Evolutionary conservation across 129 eudicot species (phyloP).

Genomic region (Tagetes patula): DNA sequence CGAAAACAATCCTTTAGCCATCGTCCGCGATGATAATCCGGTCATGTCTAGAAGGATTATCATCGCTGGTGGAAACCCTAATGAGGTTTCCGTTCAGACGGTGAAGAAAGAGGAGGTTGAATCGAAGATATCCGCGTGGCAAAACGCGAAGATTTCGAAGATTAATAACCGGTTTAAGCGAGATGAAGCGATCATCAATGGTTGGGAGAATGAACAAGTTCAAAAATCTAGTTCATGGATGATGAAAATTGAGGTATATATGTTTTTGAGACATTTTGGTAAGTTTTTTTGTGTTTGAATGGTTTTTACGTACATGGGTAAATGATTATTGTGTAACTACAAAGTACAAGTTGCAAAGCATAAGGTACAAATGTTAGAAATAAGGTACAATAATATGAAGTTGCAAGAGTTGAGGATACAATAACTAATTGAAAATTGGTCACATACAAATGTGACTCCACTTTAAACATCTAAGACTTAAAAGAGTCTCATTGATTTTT

Average conservation of each 20-base stretch:
- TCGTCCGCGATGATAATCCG: not conserved
- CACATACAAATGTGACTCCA: no score
- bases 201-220: conserved; percentile 87
- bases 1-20: conserved; percentile 49
- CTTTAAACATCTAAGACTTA: no score
- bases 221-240: conserved; percentile 74
- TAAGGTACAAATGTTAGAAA: no score
- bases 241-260: conserved; percentile 83
- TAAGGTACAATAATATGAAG: no score
- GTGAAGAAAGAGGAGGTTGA: conserved; percentile 94
- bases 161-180: conserved; percentile 81
- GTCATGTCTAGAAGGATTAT: conserved; percentile 19
- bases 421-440: not conserved
- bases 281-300: not conserved
- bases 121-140: conserved; percentile 83
- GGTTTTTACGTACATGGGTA: conserved; percentile 15
- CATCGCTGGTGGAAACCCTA: conserved; percentile 6
- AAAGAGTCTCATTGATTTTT: no score
- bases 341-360: no score
- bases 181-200: conserved; percentile 73
- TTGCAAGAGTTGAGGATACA: not conserved
- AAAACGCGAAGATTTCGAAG: conserved; percentile 82
- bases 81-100: conserved; percentile 45
- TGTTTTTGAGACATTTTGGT: not conserved
- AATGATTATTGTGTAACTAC: not conserved